phyloP scores from a whole-genome alignment of 345 rosid species.

The Toxicodendron radicans region DNA sequence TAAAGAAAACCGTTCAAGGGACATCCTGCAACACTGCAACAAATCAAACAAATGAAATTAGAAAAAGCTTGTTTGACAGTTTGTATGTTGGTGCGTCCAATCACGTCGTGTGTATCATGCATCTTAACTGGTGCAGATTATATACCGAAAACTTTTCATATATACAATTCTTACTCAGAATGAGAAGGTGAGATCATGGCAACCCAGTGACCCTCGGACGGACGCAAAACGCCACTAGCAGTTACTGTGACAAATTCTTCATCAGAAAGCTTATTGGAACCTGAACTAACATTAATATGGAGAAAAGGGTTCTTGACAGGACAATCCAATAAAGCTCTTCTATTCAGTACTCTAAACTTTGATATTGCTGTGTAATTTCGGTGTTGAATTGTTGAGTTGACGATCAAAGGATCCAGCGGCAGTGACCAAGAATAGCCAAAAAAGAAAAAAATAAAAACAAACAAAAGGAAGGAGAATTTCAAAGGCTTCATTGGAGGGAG shows the following conservation, averaged over 20 bases:
- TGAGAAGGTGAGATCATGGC: slow-evolving; percentile 70
- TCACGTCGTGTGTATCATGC: no score
- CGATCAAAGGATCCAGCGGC: slow-evolving; percentile 28
- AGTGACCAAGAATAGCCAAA: slow-evolving; percentile 12
- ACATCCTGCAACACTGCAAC: slow-evolving; percentile 43
- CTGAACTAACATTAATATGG: slow-evolving; percentile 25
- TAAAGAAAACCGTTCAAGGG: slow-evolving; percentile 30
- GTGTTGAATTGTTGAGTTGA: slow-evolving; percentile 34
- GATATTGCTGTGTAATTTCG: slow-evolving; percentile 47
- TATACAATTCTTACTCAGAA: slow-evolving; percentile 37
- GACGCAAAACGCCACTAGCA: slow-evolving; percentile 46
- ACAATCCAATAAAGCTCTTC: slow-evolving; percentile 40
- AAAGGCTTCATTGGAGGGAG: background rate
- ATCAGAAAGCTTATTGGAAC: slow-evolving; percentile 24
- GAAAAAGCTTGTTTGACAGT: no score
- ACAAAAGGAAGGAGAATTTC: background rate
- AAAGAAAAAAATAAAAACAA: background rate
- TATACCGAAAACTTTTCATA: background rate
- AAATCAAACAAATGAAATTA: no score
- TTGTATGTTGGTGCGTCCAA: no score
- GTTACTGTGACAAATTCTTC: slow-evolving; percentile 44
- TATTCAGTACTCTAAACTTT: slow-evolving; percentile 49
- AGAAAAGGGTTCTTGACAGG: slow-evolving; percentile 28
- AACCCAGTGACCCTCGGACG: slow-evolving; percentile 47
- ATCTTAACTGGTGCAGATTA: no score